Evolutionary conservation across 2,329 filamentous ascomycete species (phyloP).

Genomic region (Fusarium dimerum): DNA sequence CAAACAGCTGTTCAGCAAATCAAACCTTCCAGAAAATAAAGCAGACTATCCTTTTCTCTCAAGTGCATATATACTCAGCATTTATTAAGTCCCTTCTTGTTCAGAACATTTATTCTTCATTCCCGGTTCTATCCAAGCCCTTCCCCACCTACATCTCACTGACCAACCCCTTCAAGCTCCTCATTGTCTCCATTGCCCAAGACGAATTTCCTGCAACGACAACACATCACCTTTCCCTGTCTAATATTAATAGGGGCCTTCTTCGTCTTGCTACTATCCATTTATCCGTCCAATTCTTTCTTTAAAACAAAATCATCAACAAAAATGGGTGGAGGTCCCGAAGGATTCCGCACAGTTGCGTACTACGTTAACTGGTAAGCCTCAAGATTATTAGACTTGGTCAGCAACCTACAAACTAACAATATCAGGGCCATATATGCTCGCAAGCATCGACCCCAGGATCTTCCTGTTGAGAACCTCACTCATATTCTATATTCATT

Average conservation of each 20-base stretch:
- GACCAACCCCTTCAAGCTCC: background rate
- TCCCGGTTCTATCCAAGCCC: background rate
- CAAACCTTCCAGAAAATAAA: no score
- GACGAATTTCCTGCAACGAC: slow-evolving; percentile 15
- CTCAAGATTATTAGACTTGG: background rate
- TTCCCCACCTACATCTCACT: background rate
- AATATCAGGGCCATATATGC: slow-evolving; percentile 73
- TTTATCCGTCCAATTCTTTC: slow-evolving; percentile 8
- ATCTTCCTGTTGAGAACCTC: slow-evolving; percentile 76
- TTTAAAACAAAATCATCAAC: background rate
- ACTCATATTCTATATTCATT: slow-evolving; percentile 92
- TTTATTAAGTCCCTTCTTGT: background rate
- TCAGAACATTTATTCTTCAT: background rate
- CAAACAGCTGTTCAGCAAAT: background rate
- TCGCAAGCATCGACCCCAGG: slow-evolving; percentile 80
- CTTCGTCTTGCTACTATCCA: slow-evolving; percentile 5
- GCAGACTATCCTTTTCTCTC: no score
- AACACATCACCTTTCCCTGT: background rate
- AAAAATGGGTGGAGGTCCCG: slow-evolving; percentile 46
- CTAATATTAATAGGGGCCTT: background rate
- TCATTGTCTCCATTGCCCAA: slow-evolving; percentile 1
- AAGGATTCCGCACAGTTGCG: slow-evolving; percentile 65
- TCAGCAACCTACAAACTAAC: background rate
- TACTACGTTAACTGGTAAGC: slow-evolving; percentile 71
- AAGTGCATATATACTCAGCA: no score